Conservation (phyloP, 345 rosid species). For the Trapa bicornis region DNA sequence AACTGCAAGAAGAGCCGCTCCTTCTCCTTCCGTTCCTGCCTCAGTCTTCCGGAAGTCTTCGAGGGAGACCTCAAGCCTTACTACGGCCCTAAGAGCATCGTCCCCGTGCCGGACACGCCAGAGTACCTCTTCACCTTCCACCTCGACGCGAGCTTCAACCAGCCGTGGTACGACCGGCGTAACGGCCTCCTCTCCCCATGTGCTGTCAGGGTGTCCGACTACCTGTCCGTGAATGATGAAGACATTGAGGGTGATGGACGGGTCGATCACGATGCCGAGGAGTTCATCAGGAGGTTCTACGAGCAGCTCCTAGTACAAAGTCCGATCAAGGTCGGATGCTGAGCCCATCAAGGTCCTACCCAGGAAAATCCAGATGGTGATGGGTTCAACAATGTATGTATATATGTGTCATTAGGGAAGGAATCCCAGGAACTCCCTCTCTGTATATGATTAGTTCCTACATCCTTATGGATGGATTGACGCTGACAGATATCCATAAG, state of each 20-base stretch:
- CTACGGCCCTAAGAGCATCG: background rate
- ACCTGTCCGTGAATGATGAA: conserved; percentile 1
- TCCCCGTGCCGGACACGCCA: background rate
- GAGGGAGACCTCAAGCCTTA: background rate
- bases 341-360: background rate
- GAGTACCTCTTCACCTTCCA: conserved; percentile 3
- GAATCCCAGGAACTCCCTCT: background rate
- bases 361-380: background rate
- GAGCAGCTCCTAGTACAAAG: conserved; percentile 1
- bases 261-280: conserved; percentile 10
- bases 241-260: background rate
- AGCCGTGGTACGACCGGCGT: background rate
- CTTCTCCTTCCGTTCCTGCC: conserved; percentile 1
- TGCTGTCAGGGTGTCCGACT: conserved; percentile 5
- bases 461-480: background rate
- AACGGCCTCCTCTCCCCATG: background rate
- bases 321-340: background rate
- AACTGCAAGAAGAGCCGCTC: background rate
- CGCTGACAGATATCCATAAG: background rate
- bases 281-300: conserved; percentile 9
- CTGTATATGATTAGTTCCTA: background rate
- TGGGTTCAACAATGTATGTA: background rate
- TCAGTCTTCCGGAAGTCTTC: background rate
- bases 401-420: background rate
- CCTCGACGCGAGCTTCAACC: background rate